Evolutionary conservation across 2,329 filamentous ascomycete species (phyloP), one percentile per base, ranked within the genome.

Genomic region (Verticillium alfalfae): DNA sequence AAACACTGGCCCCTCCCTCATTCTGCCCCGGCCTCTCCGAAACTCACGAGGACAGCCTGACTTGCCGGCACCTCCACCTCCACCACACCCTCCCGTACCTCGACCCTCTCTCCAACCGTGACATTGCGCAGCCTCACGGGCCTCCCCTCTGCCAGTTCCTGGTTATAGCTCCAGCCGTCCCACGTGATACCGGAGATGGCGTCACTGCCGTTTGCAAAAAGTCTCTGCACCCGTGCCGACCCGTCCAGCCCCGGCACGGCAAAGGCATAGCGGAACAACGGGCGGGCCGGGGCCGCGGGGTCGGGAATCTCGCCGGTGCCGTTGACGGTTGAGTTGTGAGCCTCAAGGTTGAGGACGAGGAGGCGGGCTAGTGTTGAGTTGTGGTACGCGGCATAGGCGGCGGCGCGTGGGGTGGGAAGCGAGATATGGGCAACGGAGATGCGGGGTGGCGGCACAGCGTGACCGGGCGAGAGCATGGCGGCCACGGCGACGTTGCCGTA

Each of bases 191-290:
- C 86, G 0, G 81, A 82, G 26, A 87, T 80, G 9, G 86, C 85
- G 72, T 89, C 84, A 64, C 84, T 88, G 0, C 87, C 86, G 70
- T 87, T 88, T 2, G 87, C 86, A 57, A 76, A 69, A 37, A 89
- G 70, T 34, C 85, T 73, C 67, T 83, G 76, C 58, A 86, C 75
- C 0, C 62, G 65, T 2, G 75, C 69, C 62, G 68, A 68, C 18
- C 57, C 57, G 15, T 13, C 12, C 38, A 36, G 39, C 5, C 41
- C 18, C 9, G 67, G 70, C 8, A 83, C 65, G 5, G 72, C 65
- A 60, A 86, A 79, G 2, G 65, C 73, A 63, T 84, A 85, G 22
- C 66, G 71, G 58, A 66, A 70, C 0, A 16, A 22, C 69, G 71
- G 15, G 64, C 66, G 16, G 69, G 72, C 10, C 79, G 70, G n/a